Percentiles rank a stretch among this genome's conserved stretches.
Conservation (phyloP, 2,329 filamentous ascomycete genomes). For the Exophiala lecanii-corni region DNA sequence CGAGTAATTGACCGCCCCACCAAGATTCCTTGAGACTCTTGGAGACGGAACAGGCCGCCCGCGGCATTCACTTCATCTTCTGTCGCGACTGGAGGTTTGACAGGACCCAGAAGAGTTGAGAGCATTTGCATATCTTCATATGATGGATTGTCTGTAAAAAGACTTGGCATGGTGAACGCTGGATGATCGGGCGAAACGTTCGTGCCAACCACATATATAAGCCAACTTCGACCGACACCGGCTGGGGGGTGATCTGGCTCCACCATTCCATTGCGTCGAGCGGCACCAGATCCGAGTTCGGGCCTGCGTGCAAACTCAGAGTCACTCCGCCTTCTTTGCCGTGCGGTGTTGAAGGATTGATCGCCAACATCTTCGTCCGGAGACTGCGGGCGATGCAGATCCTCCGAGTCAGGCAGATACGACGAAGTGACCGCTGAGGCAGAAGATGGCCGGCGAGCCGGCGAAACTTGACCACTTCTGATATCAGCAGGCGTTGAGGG, state of each 20-base stretch:
- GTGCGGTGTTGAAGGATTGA: slow-evolving; percentile 41
- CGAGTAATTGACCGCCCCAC: slow-evolving; percentile 46
- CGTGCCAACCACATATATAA: slow-evolving; percentile 67
- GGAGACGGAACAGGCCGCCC: slow-evolving; percentile 56
- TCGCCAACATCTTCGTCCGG: slow-evolving; percentile 27
- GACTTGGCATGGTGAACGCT: slow-evolving; percentile 63
- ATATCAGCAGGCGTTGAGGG: slow-evolving; percentile 60
- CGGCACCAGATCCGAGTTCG: slow-evolving; percentile 57
- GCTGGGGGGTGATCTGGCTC: slow-evolving; percentile 50
- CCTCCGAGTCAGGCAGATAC: slow-evolving; percentile 36
- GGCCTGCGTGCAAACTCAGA: slow-evolving; percentile 54
- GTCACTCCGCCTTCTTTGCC: slow-evolving; percentile 55
- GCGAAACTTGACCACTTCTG: slow-evolving; percentile 50
- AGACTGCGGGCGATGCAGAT: slow-evolving; percentile 26
- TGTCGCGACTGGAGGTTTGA: slow-evolving; percentile 63
- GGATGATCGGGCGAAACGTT: slow-evolving; percentile 67
- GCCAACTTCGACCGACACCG: slow-evolving; percentile 59
- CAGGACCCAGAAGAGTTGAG: slow-evolving; percentile 62
- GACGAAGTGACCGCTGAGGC: slow-evolving; percentile 41
- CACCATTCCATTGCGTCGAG: slow-evolving; percentile 61
- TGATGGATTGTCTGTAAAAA: slow-evolving; percentile 65
- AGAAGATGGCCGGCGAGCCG: slow-evolving; percentile 44
- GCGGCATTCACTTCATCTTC: slow-evolving; percentile 60
- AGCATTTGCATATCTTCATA: slow-evolving; percentile 70
- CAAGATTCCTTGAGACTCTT: slow-evolving; percentile 34